These are phyloP conservation scores for Trichoderma virens DNA, from an alignment of 495 filamentous ascomycete genomes.

Conservation along the genomic window DNA sequence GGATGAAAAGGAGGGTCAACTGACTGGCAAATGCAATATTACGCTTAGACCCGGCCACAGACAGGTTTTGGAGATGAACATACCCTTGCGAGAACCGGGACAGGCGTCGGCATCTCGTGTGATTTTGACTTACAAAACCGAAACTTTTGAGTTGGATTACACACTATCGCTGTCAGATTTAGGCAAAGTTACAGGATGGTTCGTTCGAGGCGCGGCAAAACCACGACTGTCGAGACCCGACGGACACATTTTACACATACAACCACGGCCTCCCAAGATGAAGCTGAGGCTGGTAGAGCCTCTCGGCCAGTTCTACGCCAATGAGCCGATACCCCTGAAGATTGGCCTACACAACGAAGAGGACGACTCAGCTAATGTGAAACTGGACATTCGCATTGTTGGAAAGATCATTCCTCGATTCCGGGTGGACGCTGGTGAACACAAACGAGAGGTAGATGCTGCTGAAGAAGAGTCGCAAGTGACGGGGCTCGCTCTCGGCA, in stretches of 20 bases:
- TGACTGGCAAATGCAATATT: slow-evolving; percentile 56
- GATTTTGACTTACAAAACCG: slow-evolving; percentile 52
- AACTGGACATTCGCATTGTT: slow-evolving; percentile 58
- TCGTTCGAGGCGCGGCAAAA: slow-evolving; percentile 38
- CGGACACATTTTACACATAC: slow-evolving; percentile 52
- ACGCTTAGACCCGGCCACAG: slow-evolving; percentile 59
- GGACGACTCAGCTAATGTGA: slow-evolving; percentile 65
- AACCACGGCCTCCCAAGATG: slow-evolving; percentile 90
- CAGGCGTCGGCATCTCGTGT: slow-evolving; percentile 59
- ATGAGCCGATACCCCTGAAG: slow-evolving; percentile 61
- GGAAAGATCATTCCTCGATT: slow-evolving; percentile 49
- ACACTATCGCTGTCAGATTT: slow-evolving; percentile 45
- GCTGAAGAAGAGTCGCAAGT: slow-evolving; percentile 28
- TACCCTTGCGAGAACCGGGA: slow-evolving; percentile 73
- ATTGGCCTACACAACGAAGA: slow-evolving; percentile 77
- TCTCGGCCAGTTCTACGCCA: slow-evolving; percentile 68
- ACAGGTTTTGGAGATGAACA: slow-evolving; percentile 62
- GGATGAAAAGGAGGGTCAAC: background rate
- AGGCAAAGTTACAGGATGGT: slow-evolving; percentile 43
- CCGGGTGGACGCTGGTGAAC: slow-evolving; percentile 33
- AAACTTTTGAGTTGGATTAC: slow-evolving; percentile 62
- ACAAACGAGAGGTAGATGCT: slow-evolving; percentile 19
- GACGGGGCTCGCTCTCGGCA: slow-evolving; percentile 27
- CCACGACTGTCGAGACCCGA: slow-evolving; percentile 42
- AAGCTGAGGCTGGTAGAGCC: slow-evolving; percentile 56